These are phyloP conservation scores for Debaryomyces hansenii DNA, from an alignment of 805 yeast species.

Conservation along the genomic window DNA sequence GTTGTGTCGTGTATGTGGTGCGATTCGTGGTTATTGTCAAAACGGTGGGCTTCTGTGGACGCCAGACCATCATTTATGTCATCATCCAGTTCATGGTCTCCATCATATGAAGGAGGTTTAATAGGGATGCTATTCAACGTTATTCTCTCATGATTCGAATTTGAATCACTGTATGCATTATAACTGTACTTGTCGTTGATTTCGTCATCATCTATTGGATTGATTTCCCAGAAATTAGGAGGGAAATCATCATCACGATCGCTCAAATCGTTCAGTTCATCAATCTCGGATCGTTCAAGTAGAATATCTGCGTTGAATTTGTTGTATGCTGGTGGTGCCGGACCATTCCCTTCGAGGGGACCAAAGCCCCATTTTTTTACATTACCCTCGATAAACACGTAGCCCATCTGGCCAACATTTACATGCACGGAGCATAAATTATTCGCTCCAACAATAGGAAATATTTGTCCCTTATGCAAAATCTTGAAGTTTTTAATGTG, in stretches of 20 bases:
- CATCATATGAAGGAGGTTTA: slow-evolving; percentile 39
- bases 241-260: slow-evolving; percentile 52
- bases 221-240: slow-evolving; percentile 53
- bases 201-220: slow-evolving; percentile 11
- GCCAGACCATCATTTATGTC: background rate
- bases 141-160: slow-evolving; percentile 40
- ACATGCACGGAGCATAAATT: slow-evolving; percentile 82
- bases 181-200: slow-evolving; percentile 34
- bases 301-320: slow-evolving; percentile 75
- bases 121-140: slow-evolving; percentile 40
- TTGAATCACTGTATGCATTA: slow-evolving; percentile 40
- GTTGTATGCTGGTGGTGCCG: slow-evolving; percentile 93
- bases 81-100: background rate
- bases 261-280: slow-evolving; percentile 46
- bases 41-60: background rate
- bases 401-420: slow-evolving; percentile 87
- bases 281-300: slow-evolving; percentile 62
- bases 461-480: slow-evolving; percentile 49
- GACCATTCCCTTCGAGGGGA: slow-evolving; percentile 81
- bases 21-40: no score
- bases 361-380: slow-evolving; percentile 96
- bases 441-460: slow-evolving; percentile 87
- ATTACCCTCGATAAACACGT: slow-evolving; percentile 87
- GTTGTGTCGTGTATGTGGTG: no score
- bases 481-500: slow-evolving; percentile 71